Evolutionary conservation across 805 yeast species (phyloP).

Genomic region (Torulaspora indica): DNA sequence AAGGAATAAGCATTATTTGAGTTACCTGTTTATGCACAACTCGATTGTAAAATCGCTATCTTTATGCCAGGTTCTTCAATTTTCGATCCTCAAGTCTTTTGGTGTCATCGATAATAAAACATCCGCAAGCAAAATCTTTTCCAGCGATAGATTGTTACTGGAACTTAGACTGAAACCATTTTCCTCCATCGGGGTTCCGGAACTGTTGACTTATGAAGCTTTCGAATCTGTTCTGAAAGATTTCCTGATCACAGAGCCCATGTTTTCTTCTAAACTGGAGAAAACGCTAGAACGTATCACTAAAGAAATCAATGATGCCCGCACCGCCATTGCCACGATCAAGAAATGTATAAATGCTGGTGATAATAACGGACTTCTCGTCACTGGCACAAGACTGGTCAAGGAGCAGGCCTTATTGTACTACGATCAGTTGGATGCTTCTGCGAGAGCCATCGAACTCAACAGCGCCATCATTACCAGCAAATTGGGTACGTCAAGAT

Average conservation of each 20-base stretch:
- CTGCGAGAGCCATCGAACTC: conserved; percentile 14
- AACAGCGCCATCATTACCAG: conserved; percentile 14
- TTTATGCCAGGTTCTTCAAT: conserved; percentile 35
- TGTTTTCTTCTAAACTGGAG: conserved; percentile 17
- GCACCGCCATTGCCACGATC: conserved; percentile 14
- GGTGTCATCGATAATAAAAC: conserved; percentile 25
- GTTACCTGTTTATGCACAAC: conserved; percentile 24
- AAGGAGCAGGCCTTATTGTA: conserved; percentile 32
- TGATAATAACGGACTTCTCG: conserved; percentile 19
- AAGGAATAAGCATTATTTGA: conserved; percentile 25
- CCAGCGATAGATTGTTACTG: conserved; percentile 38
- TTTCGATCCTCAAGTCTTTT: conserved; percentile 27
- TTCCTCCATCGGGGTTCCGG: conserved; percentile 75
- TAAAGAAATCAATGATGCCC: conserved; percentile 19
- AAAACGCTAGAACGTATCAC: conserved; percentile 19
- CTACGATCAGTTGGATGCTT: conserved; percentile 26
- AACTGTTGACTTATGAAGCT: conserved; percentile 45
- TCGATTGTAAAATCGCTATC: conserved; percentile 31
- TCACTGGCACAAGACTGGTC: conserved; percentile 30
- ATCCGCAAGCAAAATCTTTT: conserved; percentile 28
- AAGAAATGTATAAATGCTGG: conserved; percentile 22
- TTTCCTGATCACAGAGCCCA: conserved; percentile 20
- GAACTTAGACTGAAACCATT: conserved; percentile 72
- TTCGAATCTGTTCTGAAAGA: conserved; percentile 27
- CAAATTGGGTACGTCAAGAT: conserved; percentile 6